Conservation (phyloP, 1,284 basidiomycete genomes). For the Puccinia polysora region DNA sequence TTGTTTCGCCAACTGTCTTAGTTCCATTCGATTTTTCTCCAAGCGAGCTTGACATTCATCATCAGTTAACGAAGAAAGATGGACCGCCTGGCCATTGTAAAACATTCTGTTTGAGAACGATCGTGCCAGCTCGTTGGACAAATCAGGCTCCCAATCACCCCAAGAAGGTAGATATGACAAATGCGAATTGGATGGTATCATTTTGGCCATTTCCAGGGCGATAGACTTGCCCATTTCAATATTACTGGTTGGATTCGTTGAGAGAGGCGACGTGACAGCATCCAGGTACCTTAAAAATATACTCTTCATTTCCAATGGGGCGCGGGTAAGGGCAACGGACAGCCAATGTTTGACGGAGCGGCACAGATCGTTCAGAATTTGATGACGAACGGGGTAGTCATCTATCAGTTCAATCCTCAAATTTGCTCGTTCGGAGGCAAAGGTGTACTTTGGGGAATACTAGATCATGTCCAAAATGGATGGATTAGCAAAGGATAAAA, state of each 20-base stretch:
- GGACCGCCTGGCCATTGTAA: conserved; percentile 41
- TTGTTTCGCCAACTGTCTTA: conserved; percentile 24
- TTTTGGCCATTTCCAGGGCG: conserved; percentile 71
- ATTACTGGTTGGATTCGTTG: conserved; percentile 50
- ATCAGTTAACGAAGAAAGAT: conserved; percentile 35
- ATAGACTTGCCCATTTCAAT: conserved; percentile 84
- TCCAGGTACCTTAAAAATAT: conserved; percentile 65
- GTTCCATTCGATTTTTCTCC: conserved; percentile 16
- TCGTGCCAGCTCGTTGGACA: conserved; percentile 26
- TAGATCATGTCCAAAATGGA: conserved; percentile 51
- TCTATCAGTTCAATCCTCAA: conserved; percentile 79
- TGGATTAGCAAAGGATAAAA: conserved; percentile 23
- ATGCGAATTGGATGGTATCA: conserved; percentile 44
- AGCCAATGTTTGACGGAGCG: conserved; percentile 76
- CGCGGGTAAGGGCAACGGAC: conserved; percentile 72
- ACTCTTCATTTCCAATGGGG: conserved; percentile 86
- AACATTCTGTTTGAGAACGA: conserved; percentile 43
- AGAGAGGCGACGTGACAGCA: conserved; percentile 31
- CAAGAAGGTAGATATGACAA: not conserved
- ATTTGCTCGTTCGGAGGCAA: conserved; percentile 66
- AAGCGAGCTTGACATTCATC: conserved; percentile 13
- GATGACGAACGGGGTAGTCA: conserved; percentile 76
- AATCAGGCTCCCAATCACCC: conserved; percentile 30
- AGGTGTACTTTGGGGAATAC: conserved; percentile 84
- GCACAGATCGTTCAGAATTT: conserved; percentile 72